Evolutionary conservation across 768 basidiomycete genomes (phyloP).

Genomic region (Suillus weaverae): DNA sequence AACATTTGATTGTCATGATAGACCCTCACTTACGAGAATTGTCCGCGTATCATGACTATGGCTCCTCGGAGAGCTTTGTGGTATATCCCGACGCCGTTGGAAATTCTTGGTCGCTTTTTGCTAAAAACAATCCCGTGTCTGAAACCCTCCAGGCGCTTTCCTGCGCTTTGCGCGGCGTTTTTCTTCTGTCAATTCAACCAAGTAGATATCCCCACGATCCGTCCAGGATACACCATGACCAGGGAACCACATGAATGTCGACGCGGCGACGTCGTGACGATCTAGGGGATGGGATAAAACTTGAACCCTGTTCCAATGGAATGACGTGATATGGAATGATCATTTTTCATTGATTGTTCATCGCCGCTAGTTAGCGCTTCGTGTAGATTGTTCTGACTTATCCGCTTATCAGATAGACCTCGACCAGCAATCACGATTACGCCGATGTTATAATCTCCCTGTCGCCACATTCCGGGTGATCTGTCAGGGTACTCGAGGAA

Average conservation of each 20-base stretch:
- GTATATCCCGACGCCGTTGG: not conserved
- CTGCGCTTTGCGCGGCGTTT: not conserved
- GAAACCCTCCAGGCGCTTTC: not conserved
- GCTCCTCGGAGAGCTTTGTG: slow-evolving; percentile 10
- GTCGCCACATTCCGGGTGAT: not conserved
- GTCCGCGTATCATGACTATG: slow-evolving; percentile 6
- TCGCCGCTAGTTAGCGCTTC: not conserved
- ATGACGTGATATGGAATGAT: not conserved
- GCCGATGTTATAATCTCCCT: not conserved
- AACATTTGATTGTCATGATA: slow-evolving; percentile 4
- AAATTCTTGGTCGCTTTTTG: not conserved
- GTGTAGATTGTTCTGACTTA: not conserved
- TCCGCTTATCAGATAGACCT: slow-evolving; percentile 2
- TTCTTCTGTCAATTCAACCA: not conserved
- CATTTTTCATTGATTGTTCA: not conserved
- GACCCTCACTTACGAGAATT: slow-evolving; percentile 9
- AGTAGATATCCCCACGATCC: not conserved
- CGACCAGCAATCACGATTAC: not conserved
- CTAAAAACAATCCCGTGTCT: not conserved
- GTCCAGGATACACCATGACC: not conserved
- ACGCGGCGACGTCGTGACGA: not conserved
- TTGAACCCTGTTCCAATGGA: not conserved
- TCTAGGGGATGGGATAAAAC: not conserved
- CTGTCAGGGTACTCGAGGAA: not conserved
- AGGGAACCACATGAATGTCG: not conserved